These are phyloP conservation scores for Solanum habrochaites DNA, from an alignment of 257 asterid genomes.

Conservation along the genomic window DNA sequence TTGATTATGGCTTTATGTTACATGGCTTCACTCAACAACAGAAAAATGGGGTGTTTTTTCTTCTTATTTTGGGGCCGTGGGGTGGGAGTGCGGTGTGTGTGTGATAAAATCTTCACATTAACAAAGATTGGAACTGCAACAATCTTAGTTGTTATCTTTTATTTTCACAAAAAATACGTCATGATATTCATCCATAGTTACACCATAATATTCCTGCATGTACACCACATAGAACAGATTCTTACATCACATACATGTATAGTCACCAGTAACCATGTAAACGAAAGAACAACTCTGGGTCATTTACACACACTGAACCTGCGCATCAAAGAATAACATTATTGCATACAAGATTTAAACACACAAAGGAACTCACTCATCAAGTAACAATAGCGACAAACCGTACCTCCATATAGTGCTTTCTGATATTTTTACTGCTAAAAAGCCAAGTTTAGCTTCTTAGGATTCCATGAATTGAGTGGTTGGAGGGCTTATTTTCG, in stretches of 20 bases:
- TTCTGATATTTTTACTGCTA: not conserved
- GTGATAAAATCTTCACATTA: not conserved
- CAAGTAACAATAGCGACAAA: not conserved
- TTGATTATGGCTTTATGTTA: not conserved
- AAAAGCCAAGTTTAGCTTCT: not conserved
- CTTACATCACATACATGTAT: not conserved
- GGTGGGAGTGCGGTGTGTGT: not conserved
- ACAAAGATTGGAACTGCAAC: not conserved
- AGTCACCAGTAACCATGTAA: not conserved
- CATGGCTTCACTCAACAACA: not conserved
- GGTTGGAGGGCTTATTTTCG: constrained; percentile 48
- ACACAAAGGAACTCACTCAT: not conserved
- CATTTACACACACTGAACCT: not conserved
- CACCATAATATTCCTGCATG: not conserved
- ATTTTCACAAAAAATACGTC: not conserved
- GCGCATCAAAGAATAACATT: not conserved
- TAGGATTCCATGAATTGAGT: constrained; percentile 71
- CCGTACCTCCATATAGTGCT: not conserved
- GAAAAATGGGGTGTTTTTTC: not conserved
- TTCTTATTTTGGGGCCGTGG: not conserved
- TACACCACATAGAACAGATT: not conserved
- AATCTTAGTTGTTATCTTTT: not conserved
- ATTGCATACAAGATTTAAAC: not conserved
- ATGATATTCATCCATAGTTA: not conserved
- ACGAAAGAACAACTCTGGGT: not conserved